phyloP scores from a whole-genome alignment of 768 basidiomycete species.

The Hypsizygus marmoreus region DNA sequence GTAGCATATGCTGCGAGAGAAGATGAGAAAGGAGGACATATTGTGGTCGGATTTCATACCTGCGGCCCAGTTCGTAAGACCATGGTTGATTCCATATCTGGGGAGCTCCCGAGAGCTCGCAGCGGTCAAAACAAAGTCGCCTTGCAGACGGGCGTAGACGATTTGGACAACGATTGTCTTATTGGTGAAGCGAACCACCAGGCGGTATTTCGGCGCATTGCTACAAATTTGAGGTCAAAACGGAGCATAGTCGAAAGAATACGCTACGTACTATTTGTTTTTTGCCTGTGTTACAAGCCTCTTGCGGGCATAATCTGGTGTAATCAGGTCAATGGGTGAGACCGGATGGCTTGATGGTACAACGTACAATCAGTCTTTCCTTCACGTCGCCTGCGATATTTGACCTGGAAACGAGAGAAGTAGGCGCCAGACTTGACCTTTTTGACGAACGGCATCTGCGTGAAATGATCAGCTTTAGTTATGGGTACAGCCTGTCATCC shows the following conservation, averaged over 20 bases:
- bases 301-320: conserved; percentile 93
- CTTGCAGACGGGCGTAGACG: conserved; percentile 95
- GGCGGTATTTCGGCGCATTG: conserved; percentile 97
- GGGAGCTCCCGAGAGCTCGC: conserved; percentile 93
- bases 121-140: conserved; percentile 89
- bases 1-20: conserved; percentile 82
- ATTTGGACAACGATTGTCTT: conserved; percentile 94
- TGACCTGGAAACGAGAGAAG: conserved; percentile 98
- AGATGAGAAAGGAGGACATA: conserved; percentile 1
- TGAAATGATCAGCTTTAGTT: conserved; percentile 7
- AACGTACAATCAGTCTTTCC: conserved; percentile 95
- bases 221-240: conserved; percentile 31
- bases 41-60: conserved; percentile 45
- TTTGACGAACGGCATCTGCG: conserved; percentile 95
- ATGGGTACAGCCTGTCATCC: conserved; percentile 33
- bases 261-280: conserved; percentile 86
- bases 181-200: conserved; percentile 99
- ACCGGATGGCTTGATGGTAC: neutral
- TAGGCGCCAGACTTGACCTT: conserved; percentile 95
- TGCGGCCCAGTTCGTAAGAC: conserved; percentile 98
- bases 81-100: conserved; percentile 95
- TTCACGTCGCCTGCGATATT: conserved; percentile 96
- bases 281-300: conserved; percentile 97
- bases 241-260: too few species aligned
- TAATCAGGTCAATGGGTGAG: conserved; percentile 15